Conservation (phyloP, 2,329 filamentous ascomycete genomes). For the Blastomyces emzantsi region DNA sequence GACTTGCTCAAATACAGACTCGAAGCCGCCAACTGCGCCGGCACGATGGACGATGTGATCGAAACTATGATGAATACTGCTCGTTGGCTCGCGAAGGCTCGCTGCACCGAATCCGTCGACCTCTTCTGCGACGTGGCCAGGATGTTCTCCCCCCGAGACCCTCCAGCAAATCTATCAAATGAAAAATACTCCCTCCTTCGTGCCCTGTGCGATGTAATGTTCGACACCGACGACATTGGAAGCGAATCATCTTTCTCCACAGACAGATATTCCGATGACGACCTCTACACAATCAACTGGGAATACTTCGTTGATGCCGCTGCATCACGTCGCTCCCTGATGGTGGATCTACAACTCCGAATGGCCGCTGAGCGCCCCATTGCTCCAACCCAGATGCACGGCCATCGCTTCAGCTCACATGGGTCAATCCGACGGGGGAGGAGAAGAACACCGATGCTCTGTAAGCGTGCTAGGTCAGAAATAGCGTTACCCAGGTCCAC, state of each 20-base stretch:
- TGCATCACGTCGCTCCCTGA: neutral
- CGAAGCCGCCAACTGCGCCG: neutral
- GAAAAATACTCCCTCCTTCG: slow-evolving; percentile 4
- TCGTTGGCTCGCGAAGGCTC: slow-evolving; percentile 22
- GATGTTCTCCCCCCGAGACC: slow-evolving; percentile 21
- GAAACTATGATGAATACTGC: slow-evolving; percentile 21
- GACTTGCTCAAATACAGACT: neutral
- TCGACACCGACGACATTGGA: slow-evolving; percentile 8
- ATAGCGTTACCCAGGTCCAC: neutral
- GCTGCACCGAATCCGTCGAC: slow-evolving; percentile 23
- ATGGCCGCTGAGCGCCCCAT: neutral
- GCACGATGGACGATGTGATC: slow-evolving; percentile 12
- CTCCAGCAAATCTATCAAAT: slow-evolving; percentile 23
- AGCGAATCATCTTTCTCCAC: neutral
- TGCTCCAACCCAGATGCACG: neutral
- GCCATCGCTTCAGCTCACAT: neutral
- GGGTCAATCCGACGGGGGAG: neutral
- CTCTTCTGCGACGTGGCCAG: slow-evolving; percentile 24
- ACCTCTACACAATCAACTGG: neutral
- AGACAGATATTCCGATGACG: neutral
- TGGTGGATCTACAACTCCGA: neutral
- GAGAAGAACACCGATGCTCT: neutral
- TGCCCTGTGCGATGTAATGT: slow-evolving; percentile 9
- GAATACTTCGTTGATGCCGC: neutral
- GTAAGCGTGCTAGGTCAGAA: neutral